Evolutionary conservation across 352 stramenopile species (phyloP).

Genomic region (Globisporangium uncinulatum): DNA sequence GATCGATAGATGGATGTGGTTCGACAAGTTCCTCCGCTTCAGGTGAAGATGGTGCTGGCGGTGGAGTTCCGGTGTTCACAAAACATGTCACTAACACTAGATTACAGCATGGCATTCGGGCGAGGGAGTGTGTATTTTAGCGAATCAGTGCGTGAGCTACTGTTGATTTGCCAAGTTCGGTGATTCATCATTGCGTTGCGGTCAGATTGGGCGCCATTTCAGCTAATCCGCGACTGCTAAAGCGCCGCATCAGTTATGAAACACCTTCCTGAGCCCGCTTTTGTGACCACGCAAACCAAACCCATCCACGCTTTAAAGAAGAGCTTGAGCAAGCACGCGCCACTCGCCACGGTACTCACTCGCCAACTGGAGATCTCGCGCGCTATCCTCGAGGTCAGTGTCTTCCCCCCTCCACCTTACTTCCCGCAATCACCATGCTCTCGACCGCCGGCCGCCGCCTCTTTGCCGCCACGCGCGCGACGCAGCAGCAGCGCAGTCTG

Average conservation of each 20-base stretch:
- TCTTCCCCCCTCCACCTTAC: conserved; percentile 1
- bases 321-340: neutral
- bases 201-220: neutral
- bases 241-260: too few species aligned
- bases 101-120: conserved; percentile 3
- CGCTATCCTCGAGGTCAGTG: neutral
- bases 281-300: too few species aligned
- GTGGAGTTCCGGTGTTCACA: neutral
- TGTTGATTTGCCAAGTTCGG: neutral
- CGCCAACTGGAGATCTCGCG: conserved; percentile 4
- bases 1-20: too few species aligned
- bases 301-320: too few species aligned
- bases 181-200: neutral
- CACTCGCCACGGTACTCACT: conserved; percentile 9
- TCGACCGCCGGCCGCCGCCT: conserved; percentile 21
- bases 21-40: too few species aligned
- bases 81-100: neutral
- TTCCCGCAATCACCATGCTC: conserved; percentile 8
- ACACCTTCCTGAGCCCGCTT: too few species aligned
- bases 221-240: too few species aligned
- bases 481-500: conserved; percentile 32
- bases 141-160: conserved; percentile 1
- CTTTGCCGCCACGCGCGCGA: conserved; percentile 18
- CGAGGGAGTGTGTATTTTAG: conserved; percentile 1
- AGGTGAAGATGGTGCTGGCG: neutral